Base-by-base conservation (phyloP, 1,284 basidiomycete genomes). In the Puccinia sorghi region DNA sequence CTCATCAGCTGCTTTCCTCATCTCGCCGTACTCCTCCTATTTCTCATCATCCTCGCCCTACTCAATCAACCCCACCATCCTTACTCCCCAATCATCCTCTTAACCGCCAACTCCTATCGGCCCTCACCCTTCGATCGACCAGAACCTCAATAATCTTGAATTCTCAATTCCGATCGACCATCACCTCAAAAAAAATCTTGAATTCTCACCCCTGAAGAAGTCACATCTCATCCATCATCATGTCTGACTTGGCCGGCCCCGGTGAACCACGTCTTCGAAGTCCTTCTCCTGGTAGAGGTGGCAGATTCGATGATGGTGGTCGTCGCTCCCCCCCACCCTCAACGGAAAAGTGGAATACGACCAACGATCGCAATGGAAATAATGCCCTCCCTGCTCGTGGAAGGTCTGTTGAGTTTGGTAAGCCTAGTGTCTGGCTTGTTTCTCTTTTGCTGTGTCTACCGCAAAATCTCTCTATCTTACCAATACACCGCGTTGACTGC, bases 261-360 rank as follows among this genome's bases (percentile, higher is more conserved):
- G 75, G 41, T n/a, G 63, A 56, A 37, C 63, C 75, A 27, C 63
- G 75, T 39, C 75, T 66, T 20, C 46, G 75, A 54, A 72, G 69
- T 52, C 67, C 76, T 41, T 79, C 76, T 57, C 76, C 76, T 20
- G 69, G 76, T 15, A 69, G 76, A 32, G 76, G 76, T 64, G 76
- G 76, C 17, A 22, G 76, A 43, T 79, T 79, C 37, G 76, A 79
- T 37, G 76, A 79, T 46, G 69, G 43, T 4, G 76, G 69, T 22
- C 57, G 76, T 32, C 67, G 76, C 66, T 71, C 67, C 8, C 69
- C 76, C 27, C 67, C 57, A 17, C 69, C 75, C 13, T 41, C 67
- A 54, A 50, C 25, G 17, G 76, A 67, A 46, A 48, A 57, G 32
- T 41, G 67, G 54, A 48, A 61, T 56, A 57, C 32, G 15, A 32